Evolutionary conservation across 1,284 basidiomycete genomes (phyloP), one percentile per base, ranked within the genome.

Genomic region (Papiliotrema flavescens): DNA sequence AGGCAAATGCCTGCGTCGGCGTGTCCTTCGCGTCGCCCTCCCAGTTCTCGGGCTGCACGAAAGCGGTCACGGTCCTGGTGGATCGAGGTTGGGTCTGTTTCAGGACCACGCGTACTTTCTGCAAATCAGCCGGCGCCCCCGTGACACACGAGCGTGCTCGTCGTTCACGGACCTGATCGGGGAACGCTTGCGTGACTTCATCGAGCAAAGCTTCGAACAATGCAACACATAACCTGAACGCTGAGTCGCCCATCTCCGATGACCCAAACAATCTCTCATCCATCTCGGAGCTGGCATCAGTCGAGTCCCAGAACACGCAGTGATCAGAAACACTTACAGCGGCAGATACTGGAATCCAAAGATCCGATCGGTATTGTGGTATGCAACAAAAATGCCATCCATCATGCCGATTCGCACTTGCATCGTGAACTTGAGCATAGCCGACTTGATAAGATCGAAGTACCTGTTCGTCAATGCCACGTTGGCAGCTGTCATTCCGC

Each of bases 321-420:
- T 24, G 35, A 45, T 20, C 13, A 11, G 14, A 15, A 13, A 60
- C 70, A 32, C 28, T 51, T 42, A 68, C 47, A 95, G 78, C 0
- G 90, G 82, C 34, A 97, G 78, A 70, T 98, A 98, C 75, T 98
- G 91, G 79, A 98, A 98, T 0, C 95, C 95, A 67, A 94, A 95
- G 54, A 95, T 84, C 15, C 83, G 82, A 8, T 83, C 82, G 0
- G 91, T 96, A 62, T 95, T 97, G 75, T 98, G 95, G 71, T 96
- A 97, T 9, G 93, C 90, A 28, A 97, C 84, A 65, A 98, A 85
- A 24, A 96, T 88, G 15, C 95, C 95, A 68, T 98, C 94, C 95
- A 98, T 98, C 68, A 88, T 85, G 2, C 95, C 95, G 60, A 98
- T 98, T 5, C 95, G 85, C 0, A 84, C 94, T 81, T 98, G 95